These are phyloP conservation scores for Rubia balearica DNA, from an alignment of 305 asterid genomes.

Conservation along the genomic window DNA sequence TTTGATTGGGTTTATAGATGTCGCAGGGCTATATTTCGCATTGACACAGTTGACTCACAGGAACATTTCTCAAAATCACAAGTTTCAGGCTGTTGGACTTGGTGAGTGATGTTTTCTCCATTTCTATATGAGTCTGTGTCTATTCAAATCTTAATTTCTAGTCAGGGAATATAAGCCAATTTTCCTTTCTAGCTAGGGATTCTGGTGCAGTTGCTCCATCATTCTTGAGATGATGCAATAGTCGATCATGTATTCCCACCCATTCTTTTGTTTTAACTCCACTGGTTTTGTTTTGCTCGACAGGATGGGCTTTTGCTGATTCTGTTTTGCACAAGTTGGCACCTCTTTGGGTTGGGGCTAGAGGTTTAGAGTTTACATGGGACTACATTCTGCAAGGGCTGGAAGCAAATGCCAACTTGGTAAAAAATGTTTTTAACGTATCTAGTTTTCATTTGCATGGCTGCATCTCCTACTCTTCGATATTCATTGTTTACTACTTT, in stretches of 20 bases:
- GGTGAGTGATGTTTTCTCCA: slow-evolving; percentile 39
- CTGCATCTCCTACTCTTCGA: neutral
- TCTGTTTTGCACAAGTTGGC: slow-evolving; percentile 91
- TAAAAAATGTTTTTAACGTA: slow-evolving; percentile 21
- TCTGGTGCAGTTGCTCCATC: neutral
- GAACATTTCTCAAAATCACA: slow-evolving; percentile 94
- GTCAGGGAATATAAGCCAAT: neutral
- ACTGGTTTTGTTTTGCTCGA: slow-evolving; percentile 16
- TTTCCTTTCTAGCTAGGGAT: neutral
- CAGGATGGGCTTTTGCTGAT: slow-evolving; percentile 99
- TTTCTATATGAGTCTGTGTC: neutral
- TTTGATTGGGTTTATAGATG: slow-evolving; percentile 88
- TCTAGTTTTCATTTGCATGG: neutral
- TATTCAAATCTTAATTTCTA: neutral
- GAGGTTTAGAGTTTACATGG: slow-evolving; percentile 98
- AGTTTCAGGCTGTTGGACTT: slow-evolving; percentile 97
- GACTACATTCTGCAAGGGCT: slow-evolving; percentile 89
- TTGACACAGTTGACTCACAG: slow-evolving; percentile 93
- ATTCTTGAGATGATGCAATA: neutral
- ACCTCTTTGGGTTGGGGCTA: slow-evolving; percentile 98
- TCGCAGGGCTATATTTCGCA: slow-evolving; percentile 96
- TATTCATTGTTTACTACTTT: neutral
- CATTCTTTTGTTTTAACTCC: slow-evolving; percentile 6
- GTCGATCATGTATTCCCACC: neutral
- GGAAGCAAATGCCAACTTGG: slow-evolving; percentile 95